Conservation (phyloP, 192 early-diverging fungal genomes). For the Kappamyces sp. region DNA sequence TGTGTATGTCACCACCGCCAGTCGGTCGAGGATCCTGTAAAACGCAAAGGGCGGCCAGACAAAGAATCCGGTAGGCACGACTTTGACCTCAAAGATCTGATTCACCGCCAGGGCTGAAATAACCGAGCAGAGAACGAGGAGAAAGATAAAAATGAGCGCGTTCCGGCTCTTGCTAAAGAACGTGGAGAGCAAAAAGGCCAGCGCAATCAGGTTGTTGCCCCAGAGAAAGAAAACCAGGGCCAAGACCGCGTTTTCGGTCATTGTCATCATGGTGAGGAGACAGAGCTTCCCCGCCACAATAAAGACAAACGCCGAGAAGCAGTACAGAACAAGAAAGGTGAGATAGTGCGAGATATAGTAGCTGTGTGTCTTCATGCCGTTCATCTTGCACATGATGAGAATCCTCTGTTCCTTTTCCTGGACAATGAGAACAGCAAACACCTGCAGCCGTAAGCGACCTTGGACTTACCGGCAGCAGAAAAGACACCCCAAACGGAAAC, state of each 20-base stretch:
- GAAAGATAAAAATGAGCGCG: constrained; percentile 54
- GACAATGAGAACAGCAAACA: constrained; percentile 63
- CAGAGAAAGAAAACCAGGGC: constrained; percentile 59
- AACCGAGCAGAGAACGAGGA: constrained; percentile 60
- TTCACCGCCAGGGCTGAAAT: constrained; percentile 52
- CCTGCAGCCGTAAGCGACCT: constrained; percentile 47
- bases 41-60: constrained; percentile 73
- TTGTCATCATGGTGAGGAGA: constrained; percentile 52
- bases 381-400: constrained; percentile 70
- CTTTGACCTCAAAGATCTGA: constrained; percentile 29
- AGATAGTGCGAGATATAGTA: constrained; percentile 64
- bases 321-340: constrained; percentile 53
- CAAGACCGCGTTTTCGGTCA: constrained; percentile 40
- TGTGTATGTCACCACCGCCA: constrained; percentile 44
- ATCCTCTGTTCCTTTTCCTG: constrained; percentile 68
- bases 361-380: constrained; percentile 51
- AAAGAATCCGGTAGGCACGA: constrained; percentile 42
- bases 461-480: constrained; percentile 53
- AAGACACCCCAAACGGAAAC: constrained; percentile 67
- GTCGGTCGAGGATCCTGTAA: constrained; percentile 44
- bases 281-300: constrained; percentile 46
- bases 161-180: constrained; percentile 53
- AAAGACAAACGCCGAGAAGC: constrained; percentile 52
- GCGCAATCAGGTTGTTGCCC: constrained; percentile 57
- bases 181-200: constrained; percentile 59